These are phyloP conservation scores for Sporothrix globosa DNA, from an alignment of 2,329 filamentous ascomycete genomes.

Conservation along the genomic window DNA sequence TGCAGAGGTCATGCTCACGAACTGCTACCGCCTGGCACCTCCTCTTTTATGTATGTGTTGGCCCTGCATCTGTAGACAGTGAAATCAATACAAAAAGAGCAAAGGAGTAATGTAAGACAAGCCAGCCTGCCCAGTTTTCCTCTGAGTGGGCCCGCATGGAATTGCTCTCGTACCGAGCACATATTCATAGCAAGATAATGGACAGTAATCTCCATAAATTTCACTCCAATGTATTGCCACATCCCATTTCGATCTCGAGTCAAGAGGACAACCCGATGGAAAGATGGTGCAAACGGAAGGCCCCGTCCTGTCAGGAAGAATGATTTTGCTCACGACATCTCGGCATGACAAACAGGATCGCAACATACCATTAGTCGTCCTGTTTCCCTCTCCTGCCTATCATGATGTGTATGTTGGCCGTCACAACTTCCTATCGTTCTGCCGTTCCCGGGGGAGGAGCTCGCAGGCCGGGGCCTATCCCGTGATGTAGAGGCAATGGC, in stretches of 20 bases:
- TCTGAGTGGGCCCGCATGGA: background rate
- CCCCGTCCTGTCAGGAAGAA: background rate
- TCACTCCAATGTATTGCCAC: too few species aligned
- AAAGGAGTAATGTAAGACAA: background rate
- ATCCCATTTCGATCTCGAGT: background rate
- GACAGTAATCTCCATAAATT: too few species aligned
- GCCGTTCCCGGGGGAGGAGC: background rate
- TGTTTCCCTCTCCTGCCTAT: too few species aligned
- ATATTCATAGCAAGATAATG: too few species aligned
- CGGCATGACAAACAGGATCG: background rate
- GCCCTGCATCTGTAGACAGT: slow-evolving; percentile 25
- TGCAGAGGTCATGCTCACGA: background rate
- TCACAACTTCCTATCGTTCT: background rate
- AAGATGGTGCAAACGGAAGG: slow-evolving; percentile 26
- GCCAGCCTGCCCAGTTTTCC: background rate
- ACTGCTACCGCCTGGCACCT: background rate
- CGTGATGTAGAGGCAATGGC: slow-evolving; percentile 6
- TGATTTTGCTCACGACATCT: background rate
- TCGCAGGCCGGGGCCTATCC: background rate
- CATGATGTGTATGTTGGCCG: background rate
- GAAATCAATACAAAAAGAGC: background rate
- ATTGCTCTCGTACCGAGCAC: background rate
- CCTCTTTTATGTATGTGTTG: slow-evolving; percentile 30
- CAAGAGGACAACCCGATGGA: background rate
- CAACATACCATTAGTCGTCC: background rate